Evolutionary conservation across 257 asterid species (phyloP).

Genomic region (Craterostigma plantagineum): DNA sequence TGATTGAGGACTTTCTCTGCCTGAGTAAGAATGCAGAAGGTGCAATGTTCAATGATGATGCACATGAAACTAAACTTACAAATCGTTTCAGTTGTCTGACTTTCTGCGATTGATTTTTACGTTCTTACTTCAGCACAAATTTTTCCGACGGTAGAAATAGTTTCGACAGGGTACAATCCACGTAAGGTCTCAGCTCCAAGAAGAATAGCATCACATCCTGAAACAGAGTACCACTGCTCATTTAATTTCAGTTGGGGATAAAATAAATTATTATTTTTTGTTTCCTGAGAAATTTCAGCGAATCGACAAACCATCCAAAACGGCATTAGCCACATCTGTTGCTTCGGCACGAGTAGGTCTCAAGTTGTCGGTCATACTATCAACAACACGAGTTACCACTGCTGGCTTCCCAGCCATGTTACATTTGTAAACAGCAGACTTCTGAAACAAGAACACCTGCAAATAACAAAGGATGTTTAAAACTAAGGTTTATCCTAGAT

Average conservation of each 20-base stretch:
- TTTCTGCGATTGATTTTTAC: background rate
- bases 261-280: too few relatives aligned
- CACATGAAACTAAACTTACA: background rate
- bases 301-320: slow-evolving; percentile 65
- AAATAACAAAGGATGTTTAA: too few relatives aligned
- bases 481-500: too few relatives aligned
- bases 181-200: slow-evolving; percentile 95
- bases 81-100: background rate
- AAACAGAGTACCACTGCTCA: background rate
- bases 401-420: slow-evolving; percentile 96
- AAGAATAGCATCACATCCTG: slow-evolving; percentile 97
- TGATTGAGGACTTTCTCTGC: slow-evolving; percentile 53
- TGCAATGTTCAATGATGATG: too few relatives aligned
- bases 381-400: slow-evolving; percentile 90
- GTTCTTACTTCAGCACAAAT: slow-evolving; percentile 63
- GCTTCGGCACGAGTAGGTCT: slow-evolving; percentile 99
- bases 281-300: too few relatives aligned
- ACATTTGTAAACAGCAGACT: slow-evolving; percentile 74
- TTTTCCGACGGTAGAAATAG: slow-evolving; percentile 68
- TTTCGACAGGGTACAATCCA: slow-evolving; percentile 80
- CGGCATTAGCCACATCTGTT: slow-evolving; percentile 95
- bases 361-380: slow-evolving; percentile 83
- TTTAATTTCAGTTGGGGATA: too few relatives aligned
- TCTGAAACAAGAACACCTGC: slow-evolving; percentile 25
- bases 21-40: slow-evolving; percentile 20